Evolutionary conservation across 257 asterid species (phyloP).

Genomic region (Henckelia pumila): DNA sequence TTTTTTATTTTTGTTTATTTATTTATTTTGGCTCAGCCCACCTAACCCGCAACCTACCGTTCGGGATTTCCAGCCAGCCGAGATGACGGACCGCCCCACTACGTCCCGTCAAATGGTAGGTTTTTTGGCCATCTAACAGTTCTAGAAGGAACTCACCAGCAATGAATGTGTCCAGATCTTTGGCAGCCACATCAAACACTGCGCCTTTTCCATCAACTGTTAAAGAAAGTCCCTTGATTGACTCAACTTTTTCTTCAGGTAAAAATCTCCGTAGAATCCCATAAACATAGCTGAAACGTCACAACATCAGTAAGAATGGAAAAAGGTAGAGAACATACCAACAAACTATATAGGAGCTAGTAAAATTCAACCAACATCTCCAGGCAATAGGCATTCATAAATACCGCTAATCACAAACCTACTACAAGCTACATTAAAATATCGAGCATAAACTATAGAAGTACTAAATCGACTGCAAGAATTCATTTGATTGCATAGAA

Average conservation of each 20-base stretch:
- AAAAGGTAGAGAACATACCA: background rate
- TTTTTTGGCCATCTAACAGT: too few relatives aligned
- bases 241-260: constrained; percentile 87
- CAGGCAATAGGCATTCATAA: background rate
- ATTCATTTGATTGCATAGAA: background rate
- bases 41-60: too few relatives aligned
- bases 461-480: background rate
- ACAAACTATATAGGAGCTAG: background rate
- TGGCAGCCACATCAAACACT: constrained; percentile 74
- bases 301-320: background rate
- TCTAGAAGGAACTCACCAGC: constrained; percentile 67
- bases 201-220: constrained; percentile 94
- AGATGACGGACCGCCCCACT: too few relatives aligned
- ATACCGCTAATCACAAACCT: background rate
- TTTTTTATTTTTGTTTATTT: too few relatives aligned
- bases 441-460: background rate
- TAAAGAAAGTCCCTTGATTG: constrained; percentile 79
- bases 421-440: background rate
- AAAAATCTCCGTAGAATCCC: constrained; percentile 71
- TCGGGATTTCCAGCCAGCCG: too few relatives aligned
- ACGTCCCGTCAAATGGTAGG: too few relatives aligned
- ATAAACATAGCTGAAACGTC: constrained; percentile 56
- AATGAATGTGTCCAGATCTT: constrained; percentile 65
- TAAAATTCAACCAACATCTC: background rate
- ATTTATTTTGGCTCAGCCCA: too few relatives aligned